A percentile compares a stretch with the other conserved stretches of the same genome.
These are phyloP conservation scores for Ogataea philodendri DNA, from an alignment of 805 yeast species.

Conservation along the genomic window DNA sequence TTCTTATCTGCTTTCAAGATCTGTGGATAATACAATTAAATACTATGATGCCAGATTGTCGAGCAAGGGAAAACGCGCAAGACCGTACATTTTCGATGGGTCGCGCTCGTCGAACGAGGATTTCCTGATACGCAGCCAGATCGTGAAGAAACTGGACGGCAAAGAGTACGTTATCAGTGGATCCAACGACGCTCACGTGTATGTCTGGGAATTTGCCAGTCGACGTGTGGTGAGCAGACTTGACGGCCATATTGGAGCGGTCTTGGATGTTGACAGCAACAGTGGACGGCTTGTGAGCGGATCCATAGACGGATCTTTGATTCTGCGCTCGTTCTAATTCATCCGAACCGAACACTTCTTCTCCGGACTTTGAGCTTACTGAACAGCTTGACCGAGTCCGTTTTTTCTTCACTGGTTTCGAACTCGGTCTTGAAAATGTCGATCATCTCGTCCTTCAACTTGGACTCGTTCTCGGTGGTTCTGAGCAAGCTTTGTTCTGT, in stretches of 20 bases:
- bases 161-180: conserved; percentile 48
- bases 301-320: conserved; percentile 55
- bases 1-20: conserved; percentile 45
- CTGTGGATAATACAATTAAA: conserved; percentile 56
- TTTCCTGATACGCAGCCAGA: conserved; percentile 47
- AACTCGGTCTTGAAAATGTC: conserved; percentile 10
- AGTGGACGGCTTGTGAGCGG: conserved; percentile 42
- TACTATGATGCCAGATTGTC: conserved; percentile 52
- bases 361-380: conserved; percentile 19
- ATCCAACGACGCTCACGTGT: conserved; percentile 56
- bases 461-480: conserved; percentile 26
- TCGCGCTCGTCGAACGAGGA: conserved; percentile 54
- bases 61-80: conserved; percentile 38
- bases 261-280: conserved; percentile 53
- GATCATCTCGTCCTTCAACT: conserved; percentile 14
- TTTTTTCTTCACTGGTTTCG: background rate
- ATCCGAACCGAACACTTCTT: conserved; percentile 21
- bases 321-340: conserved; percentile 39
- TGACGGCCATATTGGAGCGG: conserved; percentile 62
- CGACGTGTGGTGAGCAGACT: conserved; percentile 46
- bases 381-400: conserved; percentile 12
- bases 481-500: conserved; percentile 31
- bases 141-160: conserved; percentile 40
- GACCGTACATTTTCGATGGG: conserved; percentile 54
- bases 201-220: conserved; percentile 59